Percentiles rank a stretch among this genome's conserved stretches.
Evolutionary conservation across 2,329 filamentous ascomycete genomes (phyloP).

Genomic region (Nothopassalora personata): DNA sequence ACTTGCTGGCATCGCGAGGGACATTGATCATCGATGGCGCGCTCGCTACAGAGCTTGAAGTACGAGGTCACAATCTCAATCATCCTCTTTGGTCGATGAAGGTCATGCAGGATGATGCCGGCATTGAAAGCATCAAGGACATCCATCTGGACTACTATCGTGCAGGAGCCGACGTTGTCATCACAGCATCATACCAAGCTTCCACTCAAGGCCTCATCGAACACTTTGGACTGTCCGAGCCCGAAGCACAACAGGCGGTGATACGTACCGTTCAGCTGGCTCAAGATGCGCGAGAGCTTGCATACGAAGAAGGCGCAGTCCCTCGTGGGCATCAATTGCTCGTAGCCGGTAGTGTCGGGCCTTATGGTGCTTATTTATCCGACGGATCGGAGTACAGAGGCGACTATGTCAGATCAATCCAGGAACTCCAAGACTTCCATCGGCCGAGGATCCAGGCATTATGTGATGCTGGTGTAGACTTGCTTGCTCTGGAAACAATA

Average conservation of each 20-base stretch:
- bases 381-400: conserved; percentile 45
- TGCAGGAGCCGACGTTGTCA: conserved; percentile 43
- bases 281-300: conserved; percentile 34
- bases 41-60: conserved; percentile 45
- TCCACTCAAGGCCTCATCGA: conserved; percentile 37
- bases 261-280: conserved; percentile 40
- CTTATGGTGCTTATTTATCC: conserved; percentile 45
- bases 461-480: conserved; percentile 38
- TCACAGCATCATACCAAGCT: conserved; percentile 46
- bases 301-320: conserved; percentile 13
- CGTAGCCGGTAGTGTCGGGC: conserved; percentile 44
- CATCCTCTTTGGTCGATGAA: conserved; percentile 44
- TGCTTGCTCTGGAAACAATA: conserved; percentile 45
- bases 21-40: conserved; percentile 43
- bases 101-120: conserved; percentile 36
- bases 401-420: conserved; percentile 32
- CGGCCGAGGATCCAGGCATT: conserved; percentile 39
- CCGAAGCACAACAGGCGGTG: conserved; percentile 35
- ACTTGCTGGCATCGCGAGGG: conserved; percentile 20
- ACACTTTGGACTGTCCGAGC: conserved; percentile 33
- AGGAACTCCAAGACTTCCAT: conserved; percentile 40
- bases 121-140: conserved; percentile 34
- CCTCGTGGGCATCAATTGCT: conserved; percentile 23
- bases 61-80: conserved; percentile 40
- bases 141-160: conserved; percentile 43